Percentiles rank a stretch among this genome's conserved stretches.
Evolutionary conservation across 73 alveolate genomes (phyloP).

Genomic region (Blepharisma japonicum): DNA sequence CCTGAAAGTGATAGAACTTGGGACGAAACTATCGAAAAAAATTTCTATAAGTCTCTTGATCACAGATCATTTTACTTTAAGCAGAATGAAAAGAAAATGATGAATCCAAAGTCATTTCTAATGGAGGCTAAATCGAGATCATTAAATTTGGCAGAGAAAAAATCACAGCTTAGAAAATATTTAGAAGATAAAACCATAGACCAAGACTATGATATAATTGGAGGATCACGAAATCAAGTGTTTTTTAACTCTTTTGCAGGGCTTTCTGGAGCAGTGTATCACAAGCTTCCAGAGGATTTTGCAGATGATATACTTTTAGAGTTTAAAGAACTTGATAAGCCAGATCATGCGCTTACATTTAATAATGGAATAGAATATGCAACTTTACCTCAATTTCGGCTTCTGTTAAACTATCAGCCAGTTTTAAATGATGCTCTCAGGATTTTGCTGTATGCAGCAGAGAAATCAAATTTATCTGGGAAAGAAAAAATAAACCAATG

Average conservation of each 20-base stretch:
- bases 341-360: background rate
- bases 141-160: background rate
- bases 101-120: conserved; percentile 7
- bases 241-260: conserved; percentile 27
- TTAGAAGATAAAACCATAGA: background rate
- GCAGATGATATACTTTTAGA: background rate
- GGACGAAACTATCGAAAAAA: conserved; percentile 45
- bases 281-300: background rate
- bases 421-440: background rate
- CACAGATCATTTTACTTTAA: conserved; percentile 59
- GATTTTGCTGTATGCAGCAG: conserved; percentile 1
- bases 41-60: conserved; percentile 51
- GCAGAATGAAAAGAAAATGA: conserved; percentile 39
- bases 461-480: background rate
- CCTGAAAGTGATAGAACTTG: conserved; percentile 38
- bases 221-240: conserved; percentile 4
- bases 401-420: background rate
- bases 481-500: background rate
- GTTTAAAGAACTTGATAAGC: background rate
- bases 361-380: background rate
- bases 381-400: conserved; percentile 27
- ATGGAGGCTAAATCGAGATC: conserved; percentile 14
- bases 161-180: background rate
- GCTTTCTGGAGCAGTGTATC: conserved; percentile 6
- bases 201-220: background rate